Base-by-base conservation (phyloP, 2,329 filamentous ascomycete genomes). In the Pseudogymnoascus sp. region DNA sequence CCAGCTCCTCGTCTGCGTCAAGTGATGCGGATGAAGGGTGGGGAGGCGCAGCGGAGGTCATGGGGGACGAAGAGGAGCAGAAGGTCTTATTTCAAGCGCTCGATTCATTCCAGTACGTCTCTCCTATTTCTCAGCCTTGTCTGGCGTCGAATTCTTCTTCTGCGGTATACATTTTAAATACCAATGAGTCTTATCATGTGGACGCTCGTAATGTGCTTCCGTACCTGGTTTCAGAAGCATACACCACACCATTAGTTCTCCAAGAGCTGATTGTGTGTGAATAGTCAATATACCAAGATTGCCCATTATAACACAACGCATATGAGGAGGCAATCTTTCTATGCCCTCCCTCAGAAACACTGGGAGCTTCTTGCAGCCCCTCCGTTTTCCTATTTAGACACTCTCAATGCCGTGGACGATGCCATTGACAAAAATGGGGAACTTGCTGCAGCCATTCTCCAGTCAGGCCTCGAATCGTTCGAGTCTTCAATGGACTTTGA, bases 241-340 rank as follows among this genome's bases (percentile, higher is more conserved):
- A 29, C 42, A 64, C 16, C 12, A 57, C 39, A 11, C 18, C 23
- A 29, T 11, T 34, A 40, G 23, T 54, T 62, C 40, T 31, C 8
- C 36, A 29, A 34, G 36, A 29, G 29, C 61, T 62, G 34, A 23
- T 37, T 64, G 16, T 23, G 60, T 54, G 23, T 34, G 31, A 36
- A 23, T 2, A 96, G 91, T 63, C 90, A 93, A 76, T 97, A 97
- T 74, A 87, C 90, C 67, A 89, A 87, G 70, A 84, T 86, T 23
- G 89, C 93, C 4, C 93, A 97, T 74, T 89, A 89, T 77, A 96
- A 96, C 75, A 88, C 90, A 67, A 97, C 93, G 4, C 93, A 97
- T 75, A 83, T 93, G 16, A 88, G 95, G 21, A 87, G 96, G 29
- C 92, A 95, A 75, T 89, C 91, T 12, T 97, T 99, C 76, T 99